Base-by-base conservation (phyloP, 2,329 filamentous ascomycete genomes). In the Colletotrichum nymphaeae region DNA sequence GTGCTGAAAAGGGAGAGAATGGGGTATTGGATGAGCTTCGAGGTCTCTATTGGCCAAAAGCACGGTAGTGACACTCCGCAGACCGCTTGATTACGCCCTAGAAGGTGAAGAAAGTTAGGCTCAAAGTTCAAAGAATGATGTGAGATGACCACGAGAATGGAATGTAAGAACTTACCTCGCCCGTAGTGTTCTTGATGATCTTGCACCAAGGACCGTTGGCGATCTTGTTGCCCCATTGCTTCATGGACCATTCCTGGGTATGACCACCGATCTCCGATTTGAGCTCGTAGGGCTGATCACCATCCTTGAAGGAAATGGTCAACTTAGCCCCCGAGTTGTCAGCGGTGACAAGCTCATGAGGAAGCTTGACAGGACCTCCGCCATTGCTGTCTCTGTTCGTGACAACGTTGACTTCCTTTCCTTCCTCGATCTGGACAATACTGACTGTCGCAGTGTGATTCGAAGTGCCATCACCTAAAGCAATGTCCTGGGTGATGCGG, bases 201-300 rank as follows among this genome's bases (percentile, higher is more conserved):
- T 71, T 3, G 42, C 62, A 58, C 28, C 37, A 66, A 22, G 24
- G 58, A n/a, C 37, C 53, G 5, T 24, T 49, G 5, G 24, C 30
- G 37, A 11, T 79, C 92, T 76, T 19, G 6, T 32, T 26, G 11
- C 49, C 7, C 26, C 35, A 35, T 19, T 11, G 5, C 16, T 37
- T 64, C 24, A 6, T 52, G 28, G 28, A 30, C 53, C 60, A 70
- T 3, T 6, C 8, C 11, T 37, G 37, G 22, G 19, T 19, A 3
- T 12, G 14, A 24, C 42, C 55, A 11, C 37, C 24, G 7, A 57
- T 30, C 11, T 11, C 42, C 1, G 62, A 70, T 11, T 60, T 32
- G 32, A 70, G 49, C 4, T 66, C 26, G 42, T 59, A 30, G 6
- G 26, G 37, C 12, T 42, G 32, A 11, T 7, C 11, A 6, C 8